Conservation (phyloP, 2,329 filamentous ascomycete species). For the Trichophyton equinum region DNA sequence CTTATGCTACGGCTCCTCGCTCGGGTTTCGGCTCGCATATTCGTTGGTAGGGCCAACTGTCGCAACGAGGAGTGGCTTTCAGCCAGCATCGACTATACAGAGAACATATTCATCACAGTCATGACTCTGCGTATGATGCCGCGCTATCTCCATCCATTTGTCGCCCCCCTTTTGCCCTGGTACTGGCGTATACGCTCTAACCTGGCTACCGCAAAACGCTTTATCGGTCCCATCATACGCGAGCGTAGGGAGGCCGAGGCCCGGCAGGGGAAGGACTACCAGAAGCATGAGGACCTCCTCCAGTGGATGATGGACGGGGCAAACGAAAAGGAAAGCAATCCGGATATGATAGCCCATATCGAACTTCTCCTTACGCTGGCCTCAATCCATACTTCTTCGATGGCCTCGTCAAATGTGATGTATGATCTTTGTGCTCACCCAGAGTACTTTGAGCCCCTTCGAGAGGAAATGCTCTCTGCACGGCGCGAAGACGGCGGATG, state of each 20-base stretch:
- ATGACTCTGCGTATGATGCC: constrained; percentile 10
- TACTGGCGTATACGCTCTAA: constrained; percentile 23
- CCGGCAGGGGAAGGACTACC: background rate
- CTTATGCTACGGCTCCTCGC: constrained; percentile 21
- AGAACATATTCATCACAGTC: constrained; percentile 24
- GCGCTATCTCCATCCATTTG: background rate
- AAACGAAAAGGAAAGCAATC: background rate
- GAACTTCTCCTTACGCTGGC: constrained; percentile 10
- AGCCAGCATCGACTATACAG: constrained; percentile 23
- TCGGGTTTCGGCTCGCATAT: constrained; percentile 30
- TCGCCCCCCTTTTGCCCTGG: constrained; percentile 20
- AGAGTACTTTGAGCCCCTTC: constrained; percentile 15
- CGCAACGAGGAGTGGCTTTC: constrained; percentile 30
- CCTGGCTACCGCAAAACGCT: constrained; percentile 20
- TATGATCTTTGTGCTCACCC: constrained; percentile 16
- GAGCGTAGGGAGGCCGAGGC: too few relatives aligned
- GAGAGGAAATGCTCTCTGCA: constrained; percentile 14
- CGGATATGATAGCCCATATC: constrained; percentile 11
- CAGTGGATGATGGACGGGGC: constrained; percentile 3
- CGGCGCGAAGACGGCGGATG: constrained; percentile 11
- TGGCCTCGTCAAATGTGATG: constrained; percentile 9
- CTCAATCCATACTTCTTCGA: constrained; percentile 13
- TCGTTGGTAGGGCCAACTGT: constrained; percentile 27
- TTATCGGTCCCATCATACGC: constrained; percentile 25
- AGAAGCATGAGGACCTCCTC: background rate